Base-by-base conservation (phyloP, 2,329 filamentous ascomycete genomes). In the Zopfia rhizophila region DNA sequence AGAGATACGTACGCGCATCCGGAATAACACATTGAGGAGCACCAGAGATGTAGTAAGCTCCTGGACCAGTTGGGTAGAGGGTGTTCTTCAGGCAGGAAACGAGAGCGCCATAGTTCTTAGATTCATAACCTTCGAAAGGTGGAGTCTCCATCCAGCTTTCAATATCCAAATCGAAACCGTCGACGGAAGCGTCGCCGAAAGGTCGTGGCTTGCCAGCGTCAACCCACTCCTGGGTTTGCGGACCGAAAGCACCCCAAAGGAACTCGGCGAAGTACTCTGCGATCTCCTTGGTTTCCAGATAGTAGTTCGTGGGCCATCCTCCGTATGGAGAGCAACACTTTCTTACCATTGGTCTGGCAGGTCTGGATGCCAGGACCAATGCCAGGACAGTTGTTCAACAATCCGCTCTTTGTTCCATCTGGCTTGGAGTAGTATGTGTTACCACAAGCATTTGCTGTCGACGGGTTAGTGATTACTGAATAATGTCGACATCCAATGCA, bases 151-250 rank as follows among this genome's bases (percentile, higher is more conserved):
- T 55, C 13, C 56, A 51, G 13, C 61, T 56, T 53, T 75, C 71
- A 25, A 74, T 75, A 57, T 82, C 78, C 38, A 82, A 72, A 59
- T 82, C 80, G 44, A 81, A 81, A 3, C 80, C 80, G 61, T 82
- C 78, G 7, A 82, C 64, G 2, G 67, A 58, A 24, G 66, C 69
- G 45, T 74, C 60, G 0, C 75, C 74, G 49, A 81, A 81, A 2
- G 80, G 78, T 48, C 78, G 74, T 48, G 77, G 75, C 38, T 69
- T 65, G n/a, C 55, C 60, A 18, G 51, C 53, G 19, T 37, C 46
- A 16, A 55, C 43, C 67, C 72, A 74, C 4, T 60, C 45, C 6
- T 19, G 11, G 4, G 55, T 61, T n/a, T 45, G 51, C 3, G 78
- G 77, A 19, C 79, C 78, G 50, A 81, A 82, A 3, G 78, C 72